A percentile compares a stretch with the other conserved stretches of the same genome.
phyloP scores from a whole-genome alignment of 805 yeast species.

The Torulaspora delbrueckii region DNA sequence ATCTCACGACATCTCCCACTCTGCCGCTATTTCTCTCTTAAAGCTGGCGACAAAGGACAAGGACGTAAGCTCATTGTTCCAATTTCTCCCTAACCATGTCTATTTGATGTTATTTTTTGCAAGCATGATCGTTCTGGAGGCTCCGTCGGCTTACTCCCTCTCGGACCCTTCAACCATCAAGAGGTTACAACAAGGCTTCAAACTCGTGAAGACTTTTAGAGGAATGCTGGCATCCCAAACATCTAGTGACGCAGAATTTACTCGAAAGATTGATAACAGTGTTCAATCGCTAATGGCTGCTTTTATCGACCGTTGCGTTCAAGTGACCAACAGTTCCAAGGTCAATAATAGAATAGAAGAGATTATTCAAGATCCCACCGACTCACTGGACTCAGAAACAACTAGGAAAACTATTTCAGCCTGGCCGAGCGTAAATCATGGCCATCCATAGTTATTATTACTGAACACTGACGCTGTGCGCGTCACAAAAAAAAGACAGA shows the following conservation, averaged over 20 bases:
- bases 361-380: conserved; percentile 10
- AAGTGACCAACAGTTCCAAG: conserved; percentile 6
- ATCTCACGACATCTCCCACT: conserved; percentile 45
- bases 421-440: conserved; percentile 68
- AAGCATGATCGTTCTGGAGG: conserved; percentile 49
- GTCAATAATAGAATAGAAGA: conserved; percentile 12
- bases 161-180: conserved; percentile 26
- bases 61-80: conserved; percentile 52
- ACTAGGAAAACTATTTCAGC: conserved; percentile 39
- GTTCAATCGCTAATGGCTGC: conserved; percentile 22
- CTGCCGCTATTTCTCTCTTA: conserved; percentile 60
- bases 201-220: conserved; percentile 42
- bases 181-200: conserved; percentile 38
- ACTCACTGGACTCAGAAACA: conserved; percentile 1
- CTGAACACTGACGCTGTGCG: conserved; percentile 5
- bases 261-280: conserved; percentile 38
- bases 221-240: conserved; percentile 40
- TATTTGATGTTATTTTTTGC: conserved; percentile 69
- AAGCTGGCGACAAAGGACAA: conserved; percentile 54
- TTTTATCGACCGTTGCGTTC: conserved; percentile 14
- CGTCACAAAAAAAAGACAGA: conserved; percentile 9
- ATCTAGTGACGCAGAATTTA: conserved; percentile 52
- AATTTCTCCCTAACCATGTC: conserved; percentile 66
- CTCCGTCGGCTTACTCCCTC: conserved; percentile 35
- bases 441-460: conserved; percentile 44